Evolutionary conservation across 179 eudicot species (phyloP).

Genomic region (Sideroxylon spinosum): DNA sequence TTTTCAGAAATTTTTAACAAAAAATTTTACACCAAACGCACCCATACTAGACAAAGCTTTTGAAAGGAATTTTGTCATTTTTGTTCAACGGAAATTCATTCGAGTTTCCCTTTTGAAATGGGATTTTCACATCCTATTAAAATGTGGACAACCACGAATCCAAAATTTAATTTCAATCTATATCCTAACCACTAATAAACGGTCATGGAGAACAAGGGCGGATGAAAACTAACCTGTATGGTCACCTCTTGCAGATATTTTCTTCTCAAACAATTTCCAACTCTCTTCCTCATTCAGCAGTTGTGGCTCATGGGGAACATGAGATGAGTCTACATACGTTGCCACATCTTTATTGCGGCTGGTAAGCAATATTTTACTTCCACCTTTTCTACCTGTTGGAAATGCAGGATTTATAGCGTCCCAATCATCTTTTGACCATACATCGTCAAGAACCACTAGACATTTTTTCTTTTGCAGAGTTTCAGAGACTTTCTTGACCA

Average conservation of each 20-base stretch:
- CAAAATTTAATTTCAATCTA: no score
- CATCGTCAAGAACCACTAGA: slow-evolving; percentile 9
- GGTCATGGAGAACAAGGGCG: no score
- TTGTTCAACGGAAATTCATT: no score
- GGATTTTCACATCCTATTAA: no score
- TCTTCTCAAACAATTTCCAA: slow-evolving; percentile 1
- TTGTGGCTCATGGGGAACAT: not conserved
- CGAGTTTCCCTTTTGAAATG: no score
- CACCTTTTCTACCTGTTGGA: not conserved
- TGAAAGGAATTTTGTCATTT: no score
- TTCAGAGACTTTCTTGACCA: not conserved
- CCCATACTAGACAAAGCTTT: no score
- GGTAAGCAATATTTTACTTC: slow-evolving; percentile 25
- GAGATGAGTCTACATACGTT: not conserved
- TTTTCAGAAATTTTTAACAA: no score
- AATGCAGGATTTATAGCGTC: slow-evolving; percentile 15
- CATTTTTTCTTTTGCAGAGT: not conserved
- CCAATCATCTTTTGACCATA: slow-evolving; percentile 16
- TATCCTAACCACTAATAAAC: no score
- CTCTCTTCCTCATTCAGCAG: not conserved
- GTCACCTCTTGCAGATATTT: not conserved
- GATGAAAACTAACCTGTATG: not conserved
- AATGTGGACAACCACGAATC: no score
- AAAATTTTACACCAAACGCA: no score
- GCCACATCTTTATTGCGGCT: slow-evolving; percentile 14